Conservation (phyloP, 352 stramenopile species). For the Phytophthora chlamydospora region DNA sequence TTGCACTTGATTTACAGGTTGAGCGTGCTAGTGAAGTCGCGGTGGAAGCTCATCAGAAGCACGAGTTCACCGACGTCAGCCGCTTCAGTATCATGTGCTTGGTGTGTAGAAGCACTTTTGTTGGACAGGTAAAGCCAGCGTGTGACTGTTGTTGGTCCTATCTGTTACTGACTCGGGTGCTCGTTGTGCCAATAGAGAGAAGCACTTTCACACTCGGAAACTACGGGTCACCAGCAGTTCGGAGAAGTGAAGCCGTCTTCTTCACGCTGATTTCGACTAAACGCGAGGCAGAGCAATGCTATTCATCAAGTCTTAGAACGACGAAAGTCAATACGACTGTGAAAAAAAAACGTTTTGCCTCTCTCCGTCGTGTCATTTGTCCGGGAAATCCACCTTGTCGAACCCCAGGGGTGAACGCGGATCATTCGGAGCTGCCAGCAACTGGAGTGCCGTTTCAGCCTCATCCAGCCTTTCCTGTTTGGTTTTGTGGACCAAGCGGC, state of each 20-base stretch:
- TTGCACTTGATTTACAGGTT: slow-evolving; percentile 34
- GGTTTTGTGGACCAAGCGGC: slow-evolving; percentile 46
- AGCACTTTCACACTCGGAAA: slow-evolving; percentile 62
- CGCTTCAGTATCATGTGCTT: slow-evolving; percentile 81
- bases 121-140: slow-evolving; percentile 52
- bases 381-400: slow-evolving; percentile 35
- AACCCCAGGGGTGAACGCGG: slow-evolving; percentile 46
- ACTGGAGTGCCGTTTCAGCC: slow-evolving; percentile 33
- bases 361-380: slow-evolving; percentile 20
- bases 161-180: slow-evolving; percentile 12
- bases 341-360: slow-evolving; percentile 1
- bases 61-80: slow-evolving; percentile 80
- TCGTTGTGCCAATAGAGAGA: slow-evolving; percentile 40
- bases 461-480: slow-evolving; percentile 50
- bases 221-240: slow-evolving; percentile 77
- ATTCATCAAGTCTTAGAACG: slow-evolving; percentile 4
- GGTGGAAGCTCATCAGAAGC: slow-evolving; percentile 85
- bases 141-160: not conserved
- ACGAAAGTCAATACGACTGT: slow-evolving; percentile 13
- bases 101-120: slow-evolving; percentile 65
- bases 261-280: slow-evolving; percentile 18
- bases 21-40: slow-evolving; percentile 82
- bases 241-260: slow-evolving; percentile 56
- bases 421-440: slow-evolving; percentile 27
- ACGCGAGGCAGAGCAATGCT: not conserved